Base-by-base conservation (phyloP, 352 stramenopile genomes). In the Phytophthora pini region DNA sequence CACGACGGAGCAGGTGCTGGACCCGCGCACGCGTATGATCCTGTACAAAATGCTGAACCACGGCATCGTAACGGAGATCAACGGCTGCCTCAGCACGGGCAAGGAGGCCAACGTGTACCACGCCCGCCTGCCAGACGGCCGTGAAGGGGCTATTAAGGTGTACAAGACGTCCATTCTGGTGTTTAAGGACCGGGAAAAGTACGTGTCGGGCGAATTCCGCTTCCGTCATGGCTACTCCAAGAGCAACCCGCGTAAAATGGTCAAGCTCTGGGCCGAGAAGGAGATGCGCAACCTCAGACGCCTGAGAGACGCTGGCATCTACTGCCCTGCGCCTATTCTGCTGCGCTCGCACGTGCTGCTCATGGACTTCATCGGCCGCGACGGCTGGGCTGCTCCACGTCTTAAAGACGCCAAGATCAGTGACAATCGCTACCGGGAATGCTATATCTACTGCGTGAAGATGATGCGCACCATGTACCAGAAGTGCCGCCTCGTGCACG, bases 31-130 rank as follows among this genome's bases (percentile, higher is more conserved):
- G 43, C 89, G 98, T 40, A 94, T 99, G 76, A 99, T 99, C 68
- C 82, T 99, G 32, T 99, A 99, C 82, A 98, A 98, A 72, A 93
- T 99, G 85, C 77, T 99, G 9, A 99, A 97, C 74, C 94, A 92
- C 57, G 95, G 95, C 48, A 93, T 99, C 56, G 84, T 99, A 36
- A 87, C 89, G 40, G 86, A 98, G 68, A 99, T 99, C 67, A 98
- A 99, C 77, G 98, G 98, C 44, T 99, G 98, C 70, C 70, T 99
- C 34, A 99, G 92, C 75, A 99, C 98, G 8, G 98, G 98, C 34
- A 99, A 99, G 72, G 98, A 99, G 80, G 98, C 98, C 34, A 99
- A 99, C 84, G 98, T 99, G 32, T 99, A 99, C 79, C 98, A 99
- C 67, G 98, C 98, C 43, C 72, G 81, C 8, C 70, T 95, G 9